A percentile compares a stretch with the other conserved stretches of the same genome.
phyloP scores from a whole-genome alignment of 495 filamentous ascomycete species.

The Neohortaea acidophila region DNA sequence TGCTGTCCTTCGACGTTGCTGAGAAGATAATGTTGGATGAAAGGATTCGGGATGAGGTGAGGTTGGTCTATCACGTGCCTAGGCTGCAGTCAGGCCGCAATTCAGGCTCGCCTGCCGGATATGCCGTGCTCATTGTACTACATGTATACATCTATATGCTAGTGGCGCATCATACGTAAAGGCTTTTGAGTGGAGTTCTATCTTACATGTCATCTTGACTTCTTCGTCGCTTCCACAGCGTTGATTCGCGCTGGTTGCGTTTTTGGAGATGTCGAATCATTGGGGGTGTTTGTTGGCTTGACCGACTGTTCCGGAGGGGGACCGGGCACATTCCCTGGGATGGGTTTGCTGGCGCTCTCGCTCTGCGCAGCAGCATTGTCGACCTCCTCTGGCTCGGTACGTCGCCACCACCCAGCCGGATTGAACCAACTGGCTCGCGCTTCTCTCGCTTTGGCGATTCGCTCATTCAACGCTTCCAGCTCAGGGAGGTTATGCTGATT shows the following conservation, averaged over 20 bases:
- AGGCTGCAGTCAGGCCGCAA: too few species aligned
- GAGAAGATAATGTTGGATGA: too few species aligned
- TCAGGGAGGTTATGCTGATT: slow-evolving; percentile 30
- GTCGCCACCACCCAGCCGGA: slow-evolving; percentile 12
- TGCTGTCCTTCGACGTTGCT: slow-evolving; percentile 4
- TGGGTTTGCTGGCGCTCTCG: neutral
- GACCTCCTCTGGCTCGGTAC: slow-evolving; percentile 6
- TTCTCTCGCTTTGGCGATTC: slow-evolving; percentile 2
- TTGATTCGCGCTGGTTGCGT: slow-evolving; percentile 4
- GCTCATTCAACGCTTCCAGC: slow-evolving; percentile 50
- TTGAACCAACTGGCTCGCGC: slow-evolving; percentile 10
- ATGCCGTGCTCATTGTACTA: too few species aligned
- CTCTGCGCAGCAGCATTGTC: slow-evolving; percentile 12
- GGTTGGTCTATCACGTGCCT: too few species aligned
- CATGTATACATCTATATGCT: too few species aligned
- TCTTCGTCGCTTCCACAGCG: slow-evolving; percentile 5
- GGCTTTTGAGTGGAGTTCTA: neutral
- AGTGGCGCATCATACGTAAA: slow-evolving; percentile 15
- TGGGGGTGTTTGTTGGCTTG: slow-evolving; percentile 1
- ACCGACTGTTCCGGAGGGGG: slow-evolving; percentile 5
- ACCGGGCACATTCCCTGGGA: slow-evolving; percentile 13
- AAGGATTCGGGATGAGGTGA: too few species aligned
- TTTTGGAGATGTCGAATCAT: neutral
- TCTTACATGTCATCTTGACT: slow-evolving; percentile 2
- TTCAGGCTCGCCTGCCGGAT: too few species aligned